These are phyloP conservation scores for Phytopythium ostracodes DNA, from an alignment of 352 stramenopile genomes.

Conservation along the genomic window DNA sequence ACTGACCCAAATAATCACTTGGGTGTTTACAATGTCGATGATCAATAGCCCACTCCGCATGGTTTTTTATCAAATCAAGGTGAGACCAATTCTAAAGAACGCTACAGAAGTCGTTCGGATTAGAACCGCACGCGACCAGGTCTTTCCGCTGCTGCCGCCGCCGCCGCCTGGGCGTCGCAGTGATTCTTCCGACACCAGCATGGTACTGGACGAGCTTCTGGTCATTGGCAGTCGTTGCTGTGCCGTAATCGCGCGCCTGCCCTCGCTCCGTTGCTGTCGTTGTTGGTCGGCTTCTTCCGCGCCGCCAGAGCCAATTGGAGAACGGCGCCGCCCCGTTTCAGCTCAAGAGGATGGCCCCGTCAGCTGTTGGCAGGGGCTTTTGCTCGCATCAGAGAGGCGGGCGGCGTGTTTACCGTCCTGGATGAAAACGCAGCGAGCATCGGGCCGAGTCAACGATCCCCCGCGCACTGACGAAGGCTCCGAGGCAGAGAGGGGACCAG, in stretches of 20 bases:
- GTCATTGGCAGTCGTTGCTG: neutral
- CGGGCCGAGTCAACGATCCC: neutral
- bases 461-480: neutral
- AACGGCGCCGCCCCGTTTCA: constrained; percentile 2
- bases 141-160: too few relatives aligned
- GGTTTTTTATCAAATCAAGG: too few relatives aligned
- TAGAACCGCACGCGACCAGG: too few relatives aligned
- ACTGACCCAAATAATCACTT: too few relatives aligned
- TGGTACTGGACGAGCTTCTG: neutral
- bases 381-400: neutral
- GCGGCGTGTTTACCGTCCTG: neutral
- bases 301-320: neutral
- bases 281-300: neutral
- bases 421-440: neutral
- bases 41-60: too few relatives aligned
- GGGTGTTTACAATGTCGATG: too few relatives aligned
- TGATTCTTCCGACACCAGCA: too few relatives aligned
- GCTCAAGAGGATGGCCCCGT: neutral
- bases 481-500: neutral
- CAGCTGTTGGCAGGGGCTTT: neutral
- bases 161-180: too few relatives aligned
- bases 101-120: too few relatives aligned
- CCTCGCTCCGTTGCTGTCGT: too few relatives aligned
- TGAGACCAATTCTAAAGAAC: too few relatives aligned
- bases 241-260: neutral